A percentile compares a stretch with the other conserved stretches of the same genome.
These are phyloP conservation scores for Pseudocercospora ulei DNA, from an alignment of 2,329 filamentous ascomycete genomes.

Conservation along the genomic window DNA sequence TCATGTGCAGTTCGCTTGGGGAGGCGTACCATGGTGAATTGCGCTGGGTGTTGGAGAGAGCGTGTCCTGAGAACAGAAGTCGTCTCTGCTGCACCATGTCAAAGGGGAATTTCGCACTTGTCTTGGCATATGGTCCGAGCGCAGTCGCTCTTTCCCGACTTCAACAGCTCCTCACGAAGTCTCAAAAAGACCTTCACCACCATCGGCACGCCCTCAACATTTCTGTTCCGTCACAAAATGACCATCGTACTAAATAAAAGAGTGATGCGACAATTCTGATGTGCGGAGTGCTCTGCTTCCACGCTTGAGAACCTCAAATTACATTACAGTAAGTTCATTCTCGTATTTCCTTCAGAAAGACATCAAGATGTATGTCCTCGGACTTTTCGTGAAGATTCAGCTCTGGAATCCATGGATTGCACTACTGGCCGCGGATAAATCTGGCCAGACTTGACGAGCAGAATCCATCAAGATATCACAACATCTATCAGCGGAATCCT, in stretches of 20 bases:
- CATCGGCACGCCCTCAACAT: too few relatives aligned
- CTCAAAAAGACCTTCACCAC: not conserved
- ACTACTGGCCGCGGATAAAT: not conserved
- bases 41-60: conserved; percentile 14
- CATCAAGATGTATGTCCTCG: conserved; percentile 1
- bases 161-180: not conserved
- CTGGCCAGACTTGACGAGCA: not conserved
- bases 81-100: conserved; percentile 4
- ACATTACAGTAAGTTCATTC: conserved; percentile 8
- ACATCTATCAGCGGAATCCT: not conserved
- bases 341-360: conserved; percentile 13
- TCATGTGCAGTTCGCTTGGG: too few relatives aligned
- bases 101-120: not conserved
- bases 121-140: not conserved
- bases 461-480: not conserved
- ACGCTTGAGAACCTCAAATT: not conserved
- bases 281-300: not conserved
- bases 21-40: too few relatives aligned
- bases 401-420: not conserved
- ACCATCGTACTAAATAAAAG: too few relatives aligned
- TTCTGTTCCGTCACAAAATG: too few relatives aligned
- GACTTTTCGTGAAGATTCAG: not conserved
- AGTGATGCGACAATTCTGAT: conserved; percentile 1
- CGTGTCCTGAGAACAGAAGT: conserved; percentile 6
- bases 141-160: not conserved